phyloP scores from a whole-genome alignment of 495 filamentous ascomycete genomes.

The Extremus antarcticus region DNA sequence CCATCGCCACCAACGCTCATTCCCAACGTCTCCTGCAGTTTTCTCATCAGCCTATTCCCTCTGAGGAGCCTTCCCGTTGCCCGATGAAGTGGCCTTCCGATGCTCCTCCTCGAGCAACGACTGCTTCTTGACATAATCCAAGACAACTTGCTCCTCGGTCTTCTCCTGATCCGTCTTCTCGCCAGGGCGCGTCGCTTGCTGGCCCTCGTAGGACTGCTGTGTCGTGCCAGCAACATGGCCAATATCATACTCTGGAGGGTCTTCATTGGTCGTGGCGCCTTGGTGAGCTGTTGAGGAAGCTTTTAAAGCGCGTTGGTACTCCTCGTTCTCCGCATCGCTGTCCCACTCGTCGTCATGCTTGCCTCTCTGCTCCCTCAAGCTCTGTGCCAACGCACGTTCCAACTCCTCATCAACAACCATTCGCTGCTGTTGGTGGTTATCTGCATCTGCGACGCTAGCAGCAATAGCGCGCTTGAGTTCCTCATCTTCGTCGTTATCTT shows the following conservation, averaged over 20 bases:
- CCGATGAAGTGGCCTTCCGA: constrained; percentile 19
- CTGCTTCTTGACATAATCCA: constrained; percentile 70
- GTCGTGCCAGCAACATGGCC: constrained; percentile 10
- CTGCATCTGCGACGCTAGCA: constrained; percentile 18
- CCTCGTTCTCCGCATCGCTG: constrained; percentile 33
- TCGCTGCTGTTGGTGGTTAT: constrained; percentile 39
- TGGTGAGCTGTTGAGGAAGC: constrained; percentile 23
- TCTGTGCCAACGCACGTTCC: constrained; percentile 47
- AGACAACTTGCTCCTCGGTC: constrained; percentile 60
- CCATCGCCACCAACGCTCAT: no score
- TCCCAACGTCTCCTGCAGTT: constrained; percentile 8
- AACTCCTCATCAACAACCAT: constrained; percentile 30
- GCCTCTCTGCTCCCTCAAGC: constrained; percentile 38
- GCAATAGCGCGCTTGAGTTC: constrained; percentile 25
- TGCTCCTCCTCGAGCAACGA: constrained; percentile 57
- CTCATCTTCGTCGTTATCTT: constrained; percentile 21
- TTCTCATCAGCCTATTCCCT: constrained; percentile 9
- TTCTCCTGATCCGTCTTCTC: constrained; percentile 34
- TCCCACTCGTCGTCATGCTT: constrained; percentile 23
- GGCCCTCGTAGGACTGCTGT: constrained; percentile 31
- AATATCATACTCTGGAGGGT: constrained; percentile 8
- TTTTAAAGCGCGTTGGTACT: constrained; percentile 28
- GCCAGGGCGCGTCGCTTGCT: not conserved
- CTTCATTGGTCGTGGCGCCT: not conserved
- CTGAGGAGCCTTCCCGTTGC: constrained; percentile 2